A percentile compares a stretch with the other conserved stretches of the same genome.
phyloP scores from a whole-genome alignment of 2,329 filamentous ascomycete species.

The Epichloe sibirici region DNA sequence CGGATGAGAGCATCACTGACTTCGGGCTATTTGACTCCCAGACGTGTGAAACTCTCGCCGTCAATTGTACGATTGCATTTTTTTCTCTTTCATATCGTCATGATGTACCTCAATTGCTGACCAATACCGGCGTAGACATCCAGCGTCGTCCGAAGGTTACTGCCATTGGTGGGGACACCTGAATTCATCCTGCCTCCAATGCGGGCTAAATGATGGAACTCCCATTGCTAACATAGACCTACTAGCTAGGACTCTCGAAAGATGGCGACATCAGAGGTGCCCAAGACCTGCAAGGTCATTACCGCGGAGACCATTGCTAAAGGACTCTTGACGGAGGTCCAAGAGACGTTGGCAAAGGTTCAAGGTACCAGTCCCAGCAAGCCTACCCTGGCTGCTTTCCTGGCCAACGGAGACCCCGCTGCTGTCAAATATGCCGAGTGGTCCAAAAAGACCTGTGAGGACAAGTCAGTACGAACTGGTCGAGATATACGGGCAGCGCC shows the following conservation, averaged over 20 bases:
- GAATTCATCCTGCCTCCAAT: background rate
- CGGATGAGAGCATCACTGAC: conserved; percentile 2
- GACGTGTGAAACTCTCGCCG: background rate
- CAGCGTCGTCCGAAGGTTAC: background rate
- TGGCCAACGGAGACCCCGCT: conserved; percentile 84
- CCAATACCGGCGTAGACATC: conserved; percentile 1
- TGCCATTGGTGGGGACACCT: background rate
- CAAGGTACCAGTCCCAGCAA: conserved; percentile 40
- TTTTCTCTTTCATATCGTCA: background rate
- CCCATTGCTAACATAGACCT: background rate
- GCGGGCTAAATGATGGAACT: background rate
- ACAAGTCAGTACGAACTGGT: conserved; percentile 58
- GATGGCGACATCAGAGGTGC: conserved; percentile 26
- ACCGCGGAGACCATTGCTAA: conserved; percentile 81
- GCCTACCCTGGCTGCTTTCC: conserved; percentile 78
- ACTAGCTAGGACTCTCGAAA: background rate
- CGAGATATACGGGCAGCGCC: background rate
- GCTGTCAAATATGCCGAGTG: conserved; percentile 91
- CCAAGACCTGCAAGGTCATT: conserved; percentile 81
- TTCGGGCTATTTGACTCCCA: background rate
- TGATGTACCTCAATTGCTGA: background rate
- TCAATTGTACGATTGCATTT: background rate
- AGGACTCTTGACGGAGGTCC: conserved; percentile 64
- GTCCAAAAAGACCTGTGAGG: conserved; percentile 90
- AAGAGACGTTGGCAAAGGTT: conserved; percentile 59